Conservation (phyloP, 2,329 filamentous ascomycete species). For the Microsporum canis region DNA sequence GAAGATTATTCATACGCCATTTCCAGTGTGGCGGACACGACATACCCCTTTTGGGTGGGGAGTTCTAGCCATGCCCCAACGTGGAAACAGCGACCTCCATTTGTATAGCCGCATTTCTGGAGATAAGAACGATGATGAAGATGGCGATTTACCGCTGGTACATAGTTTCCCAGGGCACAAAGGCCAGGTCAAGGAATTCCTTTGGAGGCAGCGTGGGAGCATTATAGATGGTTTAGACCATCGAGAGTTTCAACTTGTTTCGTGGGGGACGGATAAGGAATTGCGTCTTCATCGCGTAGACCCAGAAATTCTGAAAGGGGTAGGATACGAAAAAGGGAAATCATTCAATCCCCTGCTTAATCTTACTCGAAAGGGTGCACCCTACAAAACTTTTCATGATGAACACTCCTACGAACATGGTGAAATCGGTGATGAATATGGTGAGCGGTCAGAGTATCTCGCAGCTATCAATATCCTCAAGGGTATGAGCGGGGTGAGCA, state of each 20-base stretch:
- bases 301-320: constrained; percentile 50
- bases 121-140: constrained; percentile 18
- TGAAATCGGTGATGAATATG: not conserved
- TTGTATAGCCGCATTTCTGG: constrained; percentile 58
- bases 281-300: constrained; percentile 67
- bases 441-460: not conserved
- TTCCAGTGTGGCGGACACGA: constrained; percentile 81
- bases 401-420: constrained; percentile 3
- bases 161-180: constrained; percentile 46
- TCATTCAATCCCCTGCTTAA: constrained; percentile 53
- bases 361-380: constrained; percentile 70
- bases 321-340: constrained; percentile 62
- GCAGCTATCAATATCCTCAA: constrained; percentile 26
- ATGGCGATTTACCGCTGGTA: constrained; percentile 33
- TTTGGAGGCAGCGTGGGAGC: constrained; percentile 71
- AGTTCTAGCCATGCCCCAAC: constrained; percentile 81
- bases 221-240: constrained; percentile 61
- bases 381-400: constrained; percentile 75
- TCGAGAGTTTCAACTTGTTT: constrained; percentile 83
- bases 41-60: constrained; percentile 85
- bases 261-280: constrained; percentile 81
- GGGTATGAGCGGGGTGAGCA: constrained; percentile 41
- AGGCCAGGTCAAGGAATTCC: constrained; percentile 71
- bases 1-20: constrained; percentile 67
- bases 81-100: constrained; percentile 72